phyloP scores from a whole-genome alignment of 169 alveolate species.

The Eimeria sp. region DNA sequence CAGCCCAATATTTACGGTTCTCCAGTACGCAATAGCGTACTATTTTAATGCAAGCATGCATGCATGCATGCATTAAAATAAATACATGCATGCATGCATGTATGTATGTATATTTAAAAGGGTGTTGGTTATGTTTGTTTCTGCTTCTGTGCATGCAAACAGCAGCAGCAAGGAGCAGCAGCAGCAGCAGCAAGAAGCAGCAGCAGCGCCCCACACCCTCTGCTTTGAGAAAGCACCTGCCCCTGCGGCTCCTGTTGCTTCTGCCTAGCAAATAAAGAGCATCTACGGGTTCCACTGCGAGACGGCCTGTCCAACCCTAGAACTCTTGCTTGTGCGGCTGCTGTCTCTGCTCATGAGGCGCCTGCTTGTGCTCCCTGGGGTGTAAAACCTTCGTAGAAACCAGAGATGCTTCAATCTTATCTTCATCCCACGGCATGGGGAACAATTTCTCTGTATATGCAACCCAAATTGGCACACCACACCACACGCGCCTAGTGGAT shows the following conservation, averaged over 20 bases:
- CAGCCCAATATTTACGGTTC: too few species aligned
- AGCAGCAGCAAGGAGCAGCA: too few species aligned
- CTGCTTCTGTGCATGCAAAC: too few species aligned
- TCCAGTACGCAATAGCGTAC: too few species aligned
- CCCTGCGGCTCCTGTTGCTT: neutral
- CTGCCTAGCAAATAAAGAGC: neutral
- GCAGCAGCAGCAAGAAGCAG: too few species aligned
- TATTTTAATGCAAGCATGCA: too few species aligned
- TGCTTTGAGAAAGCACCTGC: neutral
- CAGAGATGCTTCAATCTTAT: constrained; percentile 47
- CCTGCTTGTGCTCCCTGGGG: constrained; percentile 6
- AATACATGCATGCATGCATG: too few species aligned
- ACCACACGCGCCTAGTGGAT: neutral
- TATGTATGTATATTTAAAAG: too few species aligned
- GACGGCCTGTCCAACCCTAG: neutral
- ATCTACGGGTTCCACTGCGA: neutral
- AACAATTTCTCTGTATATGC: constrained; percentile 20
- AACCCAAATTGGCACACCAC: neutral
- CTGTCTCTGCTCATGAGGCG: neutral
- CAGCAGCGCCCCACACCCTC: neutral
- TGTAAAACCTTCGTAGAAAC: neutral
- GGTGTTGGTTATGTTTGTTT: too few species aligned
- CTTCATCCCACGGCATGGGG: constrained; percentile 67
- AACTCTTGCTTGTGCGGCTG: constrained; percentile 61
- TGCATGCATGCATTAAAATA: too few species aligned